Evolutionary conservation across 805 yeast species (phyloP), one percentile per base, ranked within the genome.

Genomic region (Candida sanyiensis): DNA sequence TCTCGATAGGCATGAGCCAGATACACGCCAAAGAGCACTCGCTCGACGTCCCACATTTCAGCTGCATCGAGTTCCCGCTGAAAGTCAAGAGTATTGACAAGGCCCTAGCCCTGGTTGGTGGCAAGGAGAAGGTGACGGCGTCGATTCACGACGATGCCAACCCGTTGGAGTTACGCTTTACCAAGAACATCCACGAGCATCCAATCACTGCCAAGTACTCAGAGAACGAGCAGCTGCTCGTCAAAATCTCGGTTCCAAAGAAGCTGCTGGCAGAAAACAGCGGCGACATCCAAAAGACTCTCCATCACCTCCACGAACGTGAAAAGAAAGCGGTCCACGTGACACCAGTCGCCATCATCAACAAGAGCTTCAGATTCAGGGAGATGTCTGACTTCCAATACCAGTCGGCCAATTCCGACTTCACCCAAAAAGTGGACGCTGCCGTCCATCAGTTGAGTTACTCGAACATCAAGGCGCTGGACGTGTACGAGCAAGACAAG

Each of bases 341-440:
- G 2, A 67, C 68, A 32, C 90, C 95, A 0, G 70, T 74, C 5
- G 88, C 81, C 0, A 71, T 86, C 15, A 67, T 87, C 15, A 76
- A 77, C 49, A 72, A 76, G 42, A 81, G 80, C 13, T 80, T 78
- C 52, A 72, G 83, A 46, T 90, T 90, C 58, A 73, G 96, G 49
- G 86, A 84, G 47, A 75, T 88, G 70, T 80, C 90, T 0, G 97
- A 89, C 60, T 90, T 87, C 58, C 97, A 93, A 57, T 72, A 75
- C 46, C 64, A 74, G 23, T 73, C 87, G 10, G 72, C 70, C 35
- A 70, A 74, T 48, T 80, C 82, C 11, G 56, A 64, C 2, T 73
- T 78, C 44, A 68, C 73, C 1, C 46, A 58, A 7, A 64, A 54
- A 17, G 59, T 73, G 34, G 50, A 62, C 25, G 40, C 49, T 1